phyloP scores from a whole-genome alignment of 176 grass and related monocot species.

The Bonia amplexicaulis region DNA sequence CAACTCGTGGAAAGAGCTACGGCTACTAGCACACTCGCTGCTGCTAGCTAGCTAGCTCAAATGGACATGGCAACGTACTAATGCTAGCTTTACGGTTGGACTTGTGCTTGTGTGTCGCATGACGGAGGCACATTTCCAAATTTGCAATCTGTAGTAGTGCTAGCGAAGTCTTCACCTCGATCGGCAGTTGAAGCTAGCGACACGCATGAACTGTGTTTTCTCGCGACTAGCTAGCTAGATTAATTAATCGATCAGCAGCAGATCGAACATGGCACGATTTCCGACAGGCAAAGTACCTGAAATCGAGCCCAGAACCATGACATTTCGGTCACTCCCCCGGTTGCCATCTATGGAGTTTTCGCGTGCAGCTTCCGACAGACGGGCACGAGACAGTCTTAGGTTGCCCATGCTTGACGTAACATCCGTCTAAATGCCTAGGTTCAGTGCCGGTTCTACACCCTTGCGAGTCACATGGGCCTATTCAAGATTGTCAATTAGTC shows the following conservation, averaged over 20 bases:
- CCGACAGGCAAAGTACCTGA: slow-evolving; percentile 38
- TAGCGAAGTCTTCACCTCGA: neutral
- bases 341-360: neutral
- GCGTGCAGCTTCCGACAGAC: neutral
- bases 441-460: neutral
- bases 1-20: neutral
- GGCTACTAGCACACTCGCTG: neutral
- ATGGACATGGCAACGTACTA: neutral
- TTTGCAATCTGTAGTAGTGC: neutral
- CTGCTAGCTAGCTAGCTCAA: neutral
- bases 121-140: neutral
- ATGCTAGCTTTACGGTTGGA: neutral
- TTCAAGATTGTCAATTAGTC: neutral
- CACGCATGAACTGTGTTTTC: neutral
- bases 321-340: neutral
- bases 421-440: neutral
- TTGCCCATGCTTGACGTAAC: slow-evolving; percentile 35
- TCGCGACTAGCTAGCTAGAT: neutral
- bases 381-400: neutral
- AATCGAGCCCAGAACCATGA: slow-evolving; percentile 30
- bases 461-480: slow-evolving; percentile 9
- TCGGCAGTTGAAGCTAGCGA: neutral
- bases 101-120: neutral
- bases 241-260: neutral
- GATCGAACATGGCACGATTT: slow-evolving; percentile 5